Percentiles rank a stretch among this genome's conserved stretches.
phyloP scores from a whole-genome alignment of 441 rosid species.

The Euphorbia schlechtendalii region DNA sequence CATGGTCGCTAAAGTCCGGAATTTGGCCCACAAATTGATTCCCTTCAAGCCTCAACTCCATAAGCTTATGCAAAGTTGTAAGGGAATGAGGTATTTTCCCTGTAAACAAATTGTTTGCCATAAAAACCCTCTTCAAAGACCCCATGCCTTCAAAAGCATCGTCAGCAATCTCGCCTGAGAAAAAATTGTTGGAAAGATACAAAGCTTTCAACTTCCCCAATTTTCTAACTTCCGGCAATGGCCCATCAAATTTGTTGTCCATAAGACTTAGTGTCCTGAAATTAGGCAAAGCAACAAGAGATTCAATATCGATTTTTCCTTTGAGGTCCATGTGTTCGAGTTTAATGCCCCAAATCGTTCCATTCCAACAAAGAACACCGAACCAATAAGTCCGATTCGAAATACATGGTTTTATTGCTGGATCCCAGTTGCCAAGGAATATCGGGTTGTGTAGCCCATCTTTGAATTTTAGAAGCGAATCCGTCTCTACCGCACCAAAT shows the following conservation, averaged over 20 bases:
- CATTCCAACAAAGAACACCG: slow-evolving; percentile 51
- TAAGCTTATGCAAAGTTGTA: slow-evolving; percentile 42
- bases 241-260: slow-evolving; percentile 61
- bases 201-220: slow-evolving; percentile 46
- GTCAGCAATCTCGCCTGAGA: slow-evolving; percentile 56
- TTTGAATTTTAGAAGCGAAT: slow-evolving; percentile 53
- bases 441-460: slow-evolving; percentile 29
- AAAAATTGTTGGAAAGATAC: slow-evolving; percentile 59
- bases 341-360: slow-evolving; percentile 53
- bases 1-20: slow-evolving; percentile 45
- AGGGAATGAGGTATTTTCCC: slow-evolving; percentile 59
- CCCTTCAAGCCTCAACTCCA: slow-evolving; percentile 58
- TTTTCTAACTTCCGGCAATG: slow-evolving; percentile 52
- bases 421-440: slow-evolving; percentile 46
- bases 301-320: slow-evolving; percentile 46
- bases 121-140: slow-evolving; percentile 51
- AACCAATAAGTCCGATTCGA: slow-evolving; percentile 43
- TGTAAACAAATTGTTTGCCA: slow-evolving; percentile 56
- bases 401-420: slow-evolving; percentile 35
- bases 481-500: slow-evolving; percentile 28
- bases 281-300: slow-evolving; percentile 35
- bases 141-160: slow-evolving; percentile 62
- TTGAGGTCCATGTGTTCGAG: slow-evolving; percentile 57
- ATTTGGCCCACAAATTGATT: slow-evolving; percentile 54
- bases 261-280: slow-evolving; percentile 67